These are phyloP conservation scores for Pythium diclinum DNA, from an alignment of 352 stramenopile species.

Conservation along the genomic window DNA sequence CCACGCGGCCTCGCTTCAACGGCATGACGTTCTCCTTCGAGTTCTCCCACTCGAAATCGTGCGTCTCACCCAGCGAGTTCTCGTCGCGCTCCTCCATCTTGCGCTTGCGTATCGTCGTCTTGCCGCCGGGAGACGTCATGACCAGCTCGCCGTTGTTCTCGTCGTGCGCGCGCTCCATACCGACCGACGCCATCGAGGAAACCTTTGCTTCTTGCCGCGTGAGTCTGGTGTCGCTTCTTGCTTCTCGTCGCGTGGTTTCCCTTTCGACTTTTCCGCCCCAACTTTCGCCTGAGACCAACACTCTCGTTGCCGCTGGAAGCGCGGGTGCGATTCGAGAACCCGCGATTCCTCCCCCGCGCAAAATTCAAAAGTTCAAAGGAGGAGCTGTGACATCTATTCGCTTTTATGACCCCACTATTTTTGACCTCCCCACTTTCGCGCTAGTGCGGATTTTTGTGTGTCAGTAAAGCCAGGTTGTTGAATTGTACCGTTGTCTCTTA, in stretches of 20 bases:
- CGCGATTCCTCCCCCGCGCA: no score
- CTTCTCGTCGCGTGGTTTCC: slow-evolving; percentile 1
- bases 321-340: not conserved
- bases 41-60: slow-evolving; percentile 78
- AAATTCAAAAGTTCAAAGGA: slow-evolving; percentile 24
- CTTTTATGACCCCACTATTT: not conserved
- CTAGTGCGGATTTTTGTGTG: not conserved
- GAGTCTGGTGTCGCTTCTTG: not conserved
- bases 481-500: not conserved
- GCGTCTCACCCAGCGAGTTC: slow-evolving; percentile 22
- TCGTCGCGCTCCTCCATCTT: slow-evolving; percentile 35
- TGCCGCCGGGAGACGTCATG: slow-evolving; percentile 18
- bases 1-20: slow-evolving; percentile 73
- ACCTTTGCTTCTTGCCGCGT: slow-evolving; percentile 2
- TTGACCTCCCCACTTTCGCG: no score
- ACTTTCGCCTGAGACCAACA: slow-evolving; percentile 21
- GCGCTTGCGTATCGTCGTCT: slow-evolving; percentile 28
- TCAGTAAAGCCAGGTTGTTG: slow-evolving; percentile 9
- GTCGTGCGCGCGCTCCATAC: slow-evolving; percentile 17
- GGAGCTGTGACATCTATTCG: not conserved
- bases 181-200: slow-evolving; percentile 17
- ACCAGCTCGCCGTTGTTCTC: slow-evolving; percentile 24
- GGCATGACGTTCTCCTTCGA: slow-evolving; percentile 89
- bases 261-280: slow-evolving; percentile 8
- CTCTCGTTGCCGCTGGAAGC: slow-evolving; percentile 4